Base-by-base conservation (phyloP, 768 basidiomycete species). In the Panaeolus cyanescens region DNA sequence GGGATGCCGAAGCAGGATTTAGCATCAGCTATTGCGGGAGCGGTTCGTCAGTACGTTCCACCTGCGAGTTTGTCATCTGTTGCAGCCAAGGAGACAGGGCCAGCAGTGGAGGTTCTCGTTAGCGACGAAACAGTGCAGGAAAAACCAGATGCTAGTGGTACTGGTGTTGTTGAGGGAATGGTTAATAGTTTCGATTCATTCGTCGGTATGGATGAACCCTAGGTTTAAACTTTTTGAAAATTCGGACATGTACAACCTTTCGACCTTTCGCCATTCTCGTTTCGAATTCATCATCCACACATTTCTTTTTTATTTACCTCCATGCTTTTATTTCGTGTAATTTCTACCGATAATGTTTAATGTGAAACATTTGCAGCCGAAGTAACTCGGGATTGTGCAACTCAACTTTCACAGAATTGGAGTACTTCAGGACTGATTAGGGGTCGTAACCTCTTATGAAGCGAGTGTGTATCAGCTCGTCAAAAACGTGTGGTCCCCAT, bases 1-100 rank as follows among this genome's bases (percentile, higher is more conserved):
- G 90, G 88, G 1, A 81, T 91, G 67, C 80, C 84, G 0, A 77
- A 86, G 15, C 73, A 76, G 37, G 85, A 88, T 34, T 74, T 92
- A 1, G 88, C 90, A 2, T 78, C 76, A 17, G 90, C 89, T 0
- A 85, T 91, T 54, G 86, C 85, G 0, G 79, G 75, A 54, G 87
- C 84, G 0, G 84, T 88, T 31, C 79, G 80, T 63, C 77, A 85
- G 31, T 72, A 86, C 62, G 82, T 90, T 9, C 86, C 89, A 1
- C 82, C 83, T 9, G 86, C 84, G 6, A 86, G 83, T 34, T 69
- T 90, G 55, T 82, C 85, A 8, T 86, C 84, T 1, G 72, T 88
- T 4, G 80, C 81, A 1, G 79, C 78, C 31, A 74, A 75, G 55
- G 81, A 83, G 67, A 83, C 83, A 0, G 80, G 80, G 0, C 65